These are phyloP conservation scores for Beauveria brongniartii DNA, from an alignment of 2,329 filamentous ascomycete genomes.

Conservation along the genomic window DNA sequence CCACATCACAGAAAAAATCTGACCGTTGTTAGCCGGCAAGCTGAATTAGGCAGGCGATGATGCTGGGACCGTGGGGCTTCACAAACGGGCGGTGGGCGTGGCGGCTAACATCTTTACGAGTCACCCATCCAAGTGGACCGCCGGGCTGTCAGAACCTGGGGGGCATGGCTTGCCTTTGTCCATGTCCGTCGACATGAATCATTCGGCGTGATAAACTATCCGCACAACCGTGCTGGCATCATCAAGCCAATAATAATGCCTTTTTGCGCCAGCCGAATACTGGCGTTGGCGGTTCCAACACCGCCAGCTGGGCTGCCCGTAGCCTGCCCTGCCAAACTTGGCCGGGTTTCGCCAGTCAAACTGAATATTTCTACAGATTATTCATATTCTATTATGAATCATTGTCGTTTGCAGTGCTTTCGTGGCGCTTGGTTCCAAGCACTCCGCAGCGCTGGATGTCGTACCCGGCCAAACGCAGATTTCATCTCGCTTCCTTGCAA, in stretches of 20 bases:
- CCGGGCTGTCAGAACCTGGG: background rate
- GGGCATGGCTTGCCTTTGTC: too few relatives aligned
- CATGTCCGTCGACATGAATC: too few relatives aligned
- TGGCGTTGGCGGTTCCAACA: too few relatives aligned
- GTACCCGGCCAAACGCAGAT: constrained; percentile 5
- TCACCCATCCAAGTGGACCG: background rate
- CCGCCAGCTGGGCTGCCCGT: background rate
- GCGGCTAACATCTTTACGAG: background rate
- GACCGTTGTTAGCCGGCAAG: background rate
- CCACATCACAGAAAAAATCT: background rate
- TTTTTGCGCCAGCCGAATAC: background rate
- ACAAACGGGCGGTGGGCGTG: constrained; percentile 1
- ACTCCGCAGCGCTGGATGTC: background rate
- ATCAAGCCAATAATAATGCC: too few relatives aligned
- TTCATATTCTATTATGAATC: too few relatives aligned
- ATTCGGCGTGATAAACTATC: too few relatives aligned
- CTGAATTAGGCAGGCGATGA: constrained; percentile 6
- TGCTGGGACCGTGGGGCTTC: background rate
- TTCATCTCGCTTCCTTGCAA: background rate
- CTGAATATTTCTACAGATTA: too few relatives aligned
- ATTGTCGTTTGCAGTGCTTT: background rate
- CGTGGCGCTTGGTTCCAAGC: background rate
- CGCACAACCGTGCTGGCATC: too few relatives aligned
- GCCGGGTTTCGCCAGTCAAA: too few relatives aligned
- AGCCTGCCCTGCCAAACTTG: background rate